Evolutionary conservation across 257 asterid species (phyloP).

Genomic region (Forsythia viridissima): DNA sequence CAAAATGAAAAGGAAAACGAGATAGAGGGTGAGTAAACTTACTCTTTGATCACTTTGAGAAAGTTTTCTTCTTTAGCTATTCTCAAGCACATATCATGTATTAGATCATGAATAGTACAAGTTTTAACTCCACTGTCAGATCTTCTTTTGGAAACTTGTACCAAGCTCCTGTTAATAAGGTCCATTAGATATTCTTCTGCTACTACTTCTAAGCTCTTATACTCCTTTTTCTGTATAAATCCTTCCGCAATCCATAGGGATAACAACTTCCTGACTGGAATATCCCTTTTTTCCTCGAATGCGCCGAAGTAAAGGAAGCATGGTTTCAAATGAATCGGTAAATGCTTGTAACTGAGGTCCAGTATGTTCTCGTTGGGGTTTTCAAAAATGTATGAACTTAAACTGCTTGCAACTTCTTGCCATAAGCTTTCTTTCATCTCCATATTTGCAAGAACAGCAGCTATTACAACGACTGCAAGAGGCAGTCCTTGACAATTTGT

Average conservation of each 20-base stretch:
- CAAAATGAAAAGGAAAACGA: not conserved
- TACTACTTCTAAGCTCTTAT: not conserved
- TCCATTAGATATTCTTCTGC: conserved; percentile 10
- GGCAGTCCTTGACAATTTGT: conserved; percentile 20
- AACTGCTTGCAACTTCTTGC: conserved; percentile 12
- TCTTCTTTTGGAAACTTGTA: not conserved
- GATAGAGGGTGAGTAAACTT: not conserved
- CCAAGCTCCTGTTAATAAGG: conserved; percentile 4
- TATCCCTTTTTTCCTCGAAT: not conserved
- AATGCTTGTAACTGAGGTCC: conserved; percentile 24
- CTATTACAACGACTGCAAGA: conserved; percentile 18
- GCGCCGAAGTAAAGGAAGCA: conserved; percentile 18
- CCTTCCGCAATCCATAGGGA: conserved; percentile 13
- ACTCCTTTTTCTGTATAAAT: not conserved
- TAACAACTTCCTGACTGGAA: conserved; percentile 1
- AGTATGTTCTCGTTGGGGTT: not conserved
- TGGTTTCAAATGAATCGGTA: conserved; percentile 23
- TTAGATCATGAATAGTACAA: conserved; percentile 5
- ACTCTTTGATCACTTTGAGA: not conserved
- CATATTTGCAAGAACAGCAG: conserved; percentile 16
- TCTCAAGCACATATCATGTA: conserved; percentile 8
- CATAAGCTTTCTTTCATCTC: conserved; percentile 13
- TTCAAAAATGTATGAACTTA: not conserved
- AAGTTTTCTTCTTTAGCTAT: not conserved
- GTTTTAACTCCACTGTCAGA: conserved; percentile 14